phyloP scores from a whole-genome alignment of 768 basidiomycete genomes.

The Candolleomyces efflorescens region DNA sequence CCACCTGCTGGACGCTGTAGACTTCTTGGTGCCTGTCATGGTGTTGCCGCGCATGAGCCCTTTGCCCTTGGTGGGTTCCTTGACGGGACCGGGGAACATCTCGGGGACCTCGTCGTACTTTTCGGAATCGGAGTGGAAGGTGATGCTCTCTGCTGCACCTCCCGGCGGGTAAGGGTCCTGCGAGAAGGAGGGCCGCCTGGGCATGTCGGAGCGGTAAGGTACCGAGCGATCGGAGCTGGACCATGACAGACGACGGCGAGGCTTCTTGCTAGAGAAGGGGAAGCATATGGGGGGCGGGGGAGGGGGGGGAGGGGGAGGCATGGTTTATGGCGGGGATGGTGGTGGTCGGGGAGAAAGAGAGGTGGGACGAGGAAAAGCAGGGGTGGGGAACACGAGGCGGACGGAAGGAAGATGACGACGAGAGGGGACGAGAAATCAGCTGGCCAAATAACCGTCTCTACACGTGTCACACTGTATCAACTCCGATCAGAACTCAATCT shows the following conservation, averaged over 20 bases:
- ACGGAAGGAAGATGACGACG: neutral
- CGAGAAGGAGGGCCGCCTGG: conserved; percentile 29
- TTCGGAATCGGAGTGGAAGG: conserved; percentile 61
- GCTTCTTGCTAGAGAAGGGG: conserved; percentile 47
- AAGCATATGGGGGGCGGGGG: conserved; percentile 58
- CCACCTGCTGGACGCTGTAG: conserved; percentile 43
- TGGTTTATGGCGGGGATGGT: neutral
- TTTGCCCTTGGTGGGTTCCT: conserved; percentile 33
- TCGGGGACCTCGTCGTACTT: conserved; percentile 47
- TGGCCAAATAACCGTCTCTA: neutral
- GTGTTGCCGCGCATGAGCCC: conserved; percentile 28
- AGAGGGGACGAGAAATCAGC: neutral
- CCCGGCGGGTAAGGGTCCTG: conserved; percentile 29
- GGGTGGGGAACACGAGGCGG: conserved; percentile 11
- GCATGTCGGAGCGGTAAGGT: conserved; percentile 18
- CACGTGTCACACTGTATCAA: neutral
- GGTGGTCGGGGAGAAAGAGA: neutral
- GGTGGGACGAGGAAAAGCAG: neutral
- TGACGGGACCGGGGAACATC: conserved; percentile 25
- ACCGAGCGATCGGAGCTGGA: conserved; percentile 31
- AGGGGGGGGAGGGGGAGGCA: conserved; percentile 32
- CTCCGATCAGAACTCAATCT: neutral
- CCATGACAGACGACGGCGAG: conserved; percentile 37
- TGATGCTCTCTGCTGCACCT: conserved; percentile 42
- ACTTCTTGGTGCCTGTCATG: conserved; percentile 56